A percentile compares a stretch with the other conserved stretches of the same genome.
These are phyloP conservation scores for Arachnomyces sp. DNA, from an alignment of 2,329 filamentous ascomycete genomes.

Conservation along the genomic window DNA sequence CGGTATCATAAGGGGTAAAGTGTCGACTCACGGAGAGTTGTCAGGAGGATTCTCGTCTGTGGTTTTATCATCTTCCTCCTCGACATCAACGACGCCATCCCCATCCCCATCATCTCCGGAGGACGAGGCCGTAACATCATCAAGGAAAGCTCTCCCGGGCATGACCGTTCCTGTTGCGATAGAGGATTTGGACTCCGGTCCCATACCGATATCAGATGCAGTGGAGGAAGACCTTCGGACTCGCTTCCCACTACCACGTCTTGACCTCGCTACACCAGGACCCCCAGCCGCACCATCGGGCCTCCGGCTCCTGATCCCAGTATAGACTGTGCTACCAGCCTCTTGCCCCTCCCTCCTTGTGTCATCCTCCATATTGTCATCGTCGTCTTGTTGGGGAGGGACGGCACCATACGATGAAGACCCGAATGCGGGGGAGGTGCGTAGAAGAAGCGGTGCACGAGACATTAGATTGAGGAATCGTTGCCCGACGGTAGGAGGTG, in stretches of 20 bases:
- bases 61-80: conserved; percentile 25
- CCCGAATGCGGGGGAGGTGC: conserved; percentile 53
- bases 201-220: conserved; percentile 25
- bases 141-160: conserved; percentile 18
- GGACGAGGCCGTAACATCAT: conserved; percentile 18
- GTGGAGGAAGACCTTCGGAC: conserved; percentile 20
- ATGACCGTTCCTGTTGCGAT: conserved; percentile 23
- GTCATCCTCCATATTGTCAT: conserved; percentile 18
- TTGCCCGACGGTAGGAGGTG: conserved; percentile 10
- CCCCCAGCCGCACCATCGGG: too few relatives aligned
- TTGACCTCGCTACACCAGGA: too few relatives aligned
- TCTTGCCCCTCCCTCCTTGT: conserved; percentile 12
- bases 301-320: too few relatives aligned
- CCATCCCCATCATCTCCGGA: conserved; percentile 16
- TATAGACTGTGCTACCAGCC: conserved; percentile 6
- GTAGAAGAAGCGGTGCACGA: conserved; percentile 46
- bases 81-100: conserved; percentile 18
- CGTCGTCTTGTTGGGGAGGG: conserved; percentile 32
- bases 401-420: conserved; percentile 56
- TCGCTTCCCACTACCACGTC: too few relatives aligned
- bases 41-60: conserved; percentile 27
- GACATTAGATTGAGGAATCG: conserved; percentile 33
- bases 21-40: conserved; percentile 21
- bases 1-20: neutral
- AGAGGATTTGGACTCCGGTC: conserved; percentile 24